Conservation (phyloP, 768 basidiomycete species). For the Collybia sordida region DNA sequence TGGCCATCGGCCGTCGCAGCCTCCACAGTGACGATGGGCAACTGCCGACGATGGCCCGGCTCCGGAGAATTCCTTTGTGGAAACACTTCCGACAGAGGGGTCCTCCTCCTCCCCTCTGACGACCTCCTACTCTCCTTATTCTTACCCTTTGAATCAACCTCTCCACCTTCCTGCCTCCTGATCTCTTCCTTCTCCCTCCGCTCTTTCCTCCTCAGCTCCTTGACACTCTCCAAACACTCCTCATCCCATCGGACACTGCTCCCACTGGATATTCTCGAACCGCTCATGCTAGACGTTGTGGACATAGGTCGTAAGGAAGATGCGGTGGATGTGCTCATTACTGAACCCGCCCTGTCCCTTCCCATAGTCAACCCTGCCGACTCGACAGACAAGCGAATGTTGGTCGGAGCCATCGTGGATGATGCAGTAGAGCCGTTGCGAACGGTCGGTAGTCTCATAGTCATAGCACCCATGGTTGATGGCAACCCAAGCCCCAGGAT, state of each 20-base stretch:
- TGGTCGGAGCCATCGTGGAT: slow-evolving; percentile 16
- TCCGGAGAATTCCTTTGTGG: slow-evolving; percentile 23
- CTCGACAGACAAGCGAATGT: slow-evolving; percentile 37
- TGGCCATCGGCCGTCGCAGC: slow-evolving; percentile 57
- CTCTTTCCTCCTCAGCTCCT: slow-evolving; percentile 39
- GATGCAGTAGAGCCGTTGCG: slow-evolving; percentile 39
- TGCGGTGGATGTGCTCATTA: slow-evolving; percentile 27
- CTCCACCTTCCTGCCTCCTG: slow-evolving; percentile 23
- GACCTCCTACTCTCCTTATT: slow-evolving; percentile 44
- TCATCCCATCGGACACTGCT: slow-evolving; percentile 57
- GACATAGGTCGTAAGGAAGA: slow-evolving; percentile 47
- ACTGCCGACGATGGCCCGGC: neutral
- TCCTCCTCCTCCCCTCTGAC: slow-evolving; percentile 53
- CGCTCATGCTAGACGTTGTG: slow-evolving; percentile 26
- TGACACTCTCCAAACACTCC: slow-evolving; percentile 40
- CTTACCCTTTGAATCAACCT: slow-evolving; percentile 25
- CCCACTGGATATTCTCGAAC: slow-evolving; percentile 29
- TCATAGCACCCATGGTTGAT: slow-evolving; percentile 40
- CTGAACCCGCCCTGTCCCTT: slow-evolving; percentile 35
- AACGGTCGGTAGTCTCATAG: slow-evolving; percentile 37
- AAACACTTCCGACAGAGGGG: slow-evolving; percentile 60
- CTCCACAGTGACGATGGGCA: slow-evolving; percentile 44
- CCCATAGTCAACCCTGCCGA: slow-evolving; percentile 20
- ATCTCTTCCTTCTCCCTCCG: slow-evolving; percentile 36
- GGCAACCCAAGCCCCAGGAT: slow-evolving; percentile 66